phyloP scores from a whole-genome alignment of 257 asterid genomes.

The Jaltomata sinuosa region DNA sequence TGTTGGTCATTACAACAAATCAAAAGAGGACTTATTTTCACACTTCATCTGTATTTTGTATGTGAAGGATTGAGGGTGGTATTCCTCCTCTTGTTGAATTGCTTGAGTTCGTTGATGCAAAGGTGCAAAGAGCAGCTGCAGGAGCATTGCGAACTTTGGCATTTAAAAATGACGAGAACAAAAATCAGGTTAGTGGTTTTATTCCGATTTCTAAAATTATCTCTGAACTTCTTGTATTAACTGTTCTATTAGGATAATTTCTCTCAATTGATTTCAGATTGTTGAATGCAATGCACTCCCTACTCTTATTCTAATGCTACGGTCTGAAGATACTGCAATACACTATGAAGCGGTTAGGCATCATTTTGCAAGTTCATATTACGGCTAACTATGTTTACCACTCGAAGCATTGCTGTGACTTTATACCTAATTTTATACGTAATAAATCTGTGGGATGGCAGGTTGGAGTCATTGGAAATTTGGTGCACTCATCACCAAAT shows the following conservation, averaged over 20 bases:
- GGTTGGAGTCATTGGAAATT: slow-evolving; percentile 98
- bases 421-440: no score
- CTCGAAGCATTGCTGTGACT: no score
- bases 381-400: no score
- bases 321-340: slow-evolving; percentile 90
- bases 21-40: not conserved
- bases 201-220: not conserved
- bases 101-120: slow-evolving; percentile 77
- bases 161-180: slow-evolving; percentile 91
- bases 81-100: slow-evolving; percentile 96
- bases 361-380: slow-evolving; percentile 2
- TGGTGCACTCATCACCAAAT: slow-evolving; percentile 96
- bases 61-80: slow-evolving; percentile 81
- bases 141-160: slow-evolving; percentile 98
- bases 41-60: not conserved
- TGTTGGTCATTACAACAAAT: not conserved
- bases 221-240: not conserved
- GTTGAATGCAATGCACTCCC: slow-evolving; percentile 98
- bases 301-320: slow-evolving; percentile 85
- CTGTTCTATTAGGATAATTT: not conserved
- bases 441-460: slow-evolving; percentile 25
- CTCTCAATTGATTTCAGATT: slow-evolving; percentile 45
- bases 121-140: slow-evolving; percentile 99
- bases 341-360: slow-evolving; percentile 96
- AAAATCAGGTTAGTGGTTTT: slow-evolving; percentile 61